Evolutionary conservation across 441 rosid genomes (phyloP).

Genomic region (Croton setiger): DNA sequence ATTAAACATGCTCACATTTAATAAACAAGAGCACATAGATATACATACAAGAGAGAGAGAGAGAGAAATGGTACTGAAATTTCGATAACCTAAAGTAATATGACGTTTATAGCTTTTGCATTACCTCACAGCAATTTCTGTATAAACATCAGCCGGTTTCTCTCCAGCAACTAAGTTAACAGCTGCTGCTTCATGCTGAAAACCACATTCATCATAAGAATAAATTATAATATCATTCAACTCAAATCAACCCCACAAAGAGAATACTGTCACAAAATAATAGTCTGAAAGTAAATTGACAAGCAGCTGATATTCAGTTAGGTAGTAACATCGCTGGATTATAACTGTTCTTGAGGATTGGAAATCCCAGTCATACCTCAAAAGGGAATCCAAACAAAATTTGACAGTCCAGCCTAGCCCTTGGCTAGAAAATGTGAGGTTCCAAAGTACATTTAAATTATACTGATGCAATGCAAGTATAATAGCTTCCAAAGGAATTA

Average conservation of each 20-base stretch:
- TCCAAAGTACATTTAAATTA: neutral
- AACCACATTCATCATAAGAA: constrained; percentile 30
- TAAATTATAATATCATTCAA: constrained; percentile 15
- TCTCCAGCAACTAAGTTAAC: constrained; percentile 84
- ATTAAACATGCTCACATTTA: constrained; percentile 1
- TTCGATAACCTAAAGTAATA: neutral
- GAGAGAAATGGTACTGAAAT: neutral
- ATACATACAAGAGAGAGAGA: neutral
- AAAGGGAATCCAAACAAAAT: neutral
- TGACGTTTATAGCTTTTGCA: neutral
- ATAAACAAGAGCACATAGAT: neutral
- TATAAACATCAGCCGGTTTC: constrained; percentile 92
- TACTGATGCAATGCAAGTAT: neutral
- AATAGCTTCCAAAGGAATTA: neutral
- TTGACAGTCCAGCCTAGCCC: neutral
- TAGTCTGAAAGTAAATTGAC: neutral
- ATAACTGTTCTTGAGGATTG: neutral
- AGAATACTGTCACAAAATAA: neutral
- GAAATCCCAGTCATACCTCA: neutral
- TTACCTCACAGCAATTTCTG: constrained; percentile 93
- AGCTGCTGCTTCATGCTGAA: constrained; percentile 90
- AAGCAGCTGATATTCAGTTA: neutral
- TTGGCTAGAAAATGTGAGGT: neutral
- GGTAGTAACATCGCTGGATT: neutral
- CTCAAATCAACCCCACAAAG: constrained; percentile 15